Evolutionary conservation across 495 filamentous ascomycete genomes (phyloP).

Genomic region (Aspergillus campestris): DNA sequence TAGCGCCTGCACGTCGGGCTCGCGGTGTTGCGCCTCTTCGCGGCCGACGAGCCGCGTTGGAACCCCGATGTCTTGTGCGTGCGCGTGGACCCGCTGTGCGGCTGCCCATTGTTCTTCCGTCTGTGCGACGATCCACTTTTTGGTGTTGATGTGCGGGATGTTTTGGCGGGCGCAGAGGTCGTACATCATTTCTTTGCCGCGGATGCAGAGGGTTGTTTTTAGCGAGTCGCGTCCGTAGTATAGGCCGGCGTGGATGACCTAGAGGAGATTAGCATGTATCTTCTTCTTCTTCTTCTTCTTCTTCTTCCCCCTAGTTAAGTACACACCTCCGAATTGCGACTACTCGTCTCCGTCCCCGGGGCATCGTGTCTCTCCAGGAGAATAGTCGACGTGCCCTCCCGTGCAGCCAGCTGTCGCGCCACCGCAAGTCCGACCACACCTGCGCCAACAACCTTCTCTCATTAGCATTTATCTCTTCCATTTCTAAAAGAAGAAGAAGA

Average conservation of each 20-base stretch:
- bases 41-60: slow-evolving; percentile 61
- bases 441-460: slow-evolving; percentile 67
- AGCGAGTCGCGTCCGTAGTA: slow-evolving; percentile 75
- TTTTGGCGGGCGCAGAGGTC: slow-evolving; percentile 55
- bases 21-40: slow-evolving; percentile 51
- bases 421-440: slow-evolving; percentile 91
- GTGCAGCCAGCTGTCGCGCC: slow-evolving; percentile 62
- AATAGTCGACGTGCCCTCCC: slow-evolving; percentile 58
- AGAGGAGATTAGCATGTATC: not conserved
- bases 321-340: slow-evolving; percentile 77
- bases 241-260: slow-evolving; percentile 93
- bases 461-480: not conserved
- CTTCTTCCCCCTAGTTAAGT: not conserved
- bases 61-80: slow-evolving; percentile 57
- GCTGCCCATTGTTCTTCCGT: slow-evolving; percentile 56
- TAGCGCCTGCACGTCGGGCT: slow-evolving; percentile 64
- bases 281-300: no score
- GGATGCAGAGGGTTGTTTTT: slow-evolving; percentile 78
- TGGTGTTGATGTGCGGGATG: slow-evolving; percentile 65
- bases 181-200: slow-evolving; percentile 70
- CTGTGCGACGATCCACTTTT: slow-evolving; percentile 96
- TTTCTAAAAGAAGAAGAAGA: not conserved
- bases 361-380: slow-evolving; percentile 72
- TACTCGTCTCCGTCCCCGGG: slow-evolving; percentile 85
- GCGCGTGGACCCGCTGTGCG: slow-evolving; percentile 56